Evolutionary conservation across 2,329 filamentous ascomycete species (phyloP), one percentile per base, ranked within the genome.

Genomic region (Exophiala mesophila): DNA sequence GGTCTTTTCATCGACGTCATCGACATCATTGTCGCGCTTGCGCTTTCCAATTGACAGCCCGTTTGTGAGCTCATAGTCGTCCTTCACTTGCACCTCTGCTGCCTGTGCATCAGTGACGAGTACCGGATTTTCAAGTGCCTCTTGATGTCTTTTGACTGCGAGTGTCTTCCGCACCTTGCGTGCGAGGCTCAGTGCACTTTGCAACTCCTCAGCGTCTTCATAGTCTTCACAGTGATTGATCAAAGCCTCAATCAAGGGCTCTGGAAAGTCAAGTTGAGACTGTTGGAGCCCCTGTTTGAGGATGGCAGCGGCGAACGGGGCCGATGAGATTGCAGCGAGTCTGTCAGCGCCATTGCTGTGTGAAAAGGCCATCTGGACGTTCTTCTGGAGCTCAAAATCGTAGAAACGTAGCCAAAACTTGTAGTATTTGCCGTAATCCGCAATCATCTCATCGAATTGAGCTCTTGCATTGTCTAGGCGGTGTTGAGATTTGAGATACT

Each of bases 351-450:
- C 72, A 20, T 66, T 63, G 29, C 62, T 62, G 38, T 74, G 74
- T 7, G 68, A 67, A 36, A 76, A 69, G 2, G 72, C 70, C 45
- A 78, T 72, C 48, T 73, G 76, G 44, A 72, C 70, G 75, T 78
- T 82, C n/a, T 74, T 67, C 44, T 84, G 74, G 73, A 97, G 83
- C 65, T 97, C 92, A 84, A 88, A 97, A 39, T 83, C 73, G 64
- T 96, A 96, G 64, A 88, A 96, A 31, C 82, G 80, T 41, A 89
- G 74, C 92, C 92, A 98, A 62, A 97, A 97, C 56, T 95, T 88
- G 59, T 89, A 88, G 55, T 81, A 89, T 55, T 88, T 78, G 20
- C 81, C 80, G 42, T 88, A 79, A 13, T 75, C 71, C n/a, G 77
- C 69, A 16, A 77, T 75, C 20, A 97, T 72, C 13, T 78, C 77